Evolutionary conservation across 2,329 filamentous ascomycete species (phyloP), one percentile per base, ranked within the genome.

Genomic region (Bipolaris gigantea): DNA sequence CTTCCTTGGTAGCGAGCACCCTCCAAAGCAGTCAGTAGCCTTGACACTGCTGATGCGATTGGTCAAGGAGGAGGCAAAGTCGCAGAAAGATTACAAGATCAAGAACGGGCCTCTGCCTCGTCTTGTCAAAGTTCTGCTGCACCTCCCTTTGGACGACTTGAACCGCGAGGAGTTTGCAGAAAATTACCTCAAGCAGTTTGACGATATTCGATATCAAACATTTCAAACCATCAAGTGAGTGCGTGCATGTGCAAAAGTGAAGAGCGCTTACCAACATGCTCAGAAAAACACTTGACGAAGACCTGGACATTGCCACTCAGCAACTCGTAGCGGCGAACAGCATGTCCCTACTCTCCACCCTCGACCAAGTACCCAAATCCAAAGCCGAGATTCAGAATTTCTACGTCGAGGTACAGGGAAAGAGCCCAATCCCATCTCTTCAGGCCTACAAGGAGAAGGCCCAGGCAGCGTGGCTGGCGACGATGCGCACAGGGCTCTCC

Each of bases 171-270:
- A 90, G 50, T 97, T 93, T 60, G 80, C 88, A 23, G 83, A 89
- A 53, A 90, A 90, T 61, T 97, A 86, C 70, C 80, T 92, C 45
- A 86, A 89, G 70, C 81, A 88, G 72, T 92, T 87, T 70, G 89
- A 94, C 66, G 94, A 97, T 73, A 81, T 97, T 56, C 83, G 90
- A 60, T 96, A 88, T 73, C 91, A 89, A 73, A 90, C 91, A 0
- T 89, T 96, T 69, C 82, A 86, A 65, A 83, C 84, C 13, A 79
- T 96, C 63, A 84, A 84, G 87, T 90, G 83, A 64, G 86, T 79
- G 15, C 3, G 3, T 21, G 16, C 3, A n/a, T n/a, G 13, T 11
- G 0, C 27, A 2, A n/a, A 33, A 5, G 13, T 33, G 32, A 8
- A 3, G 16, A 19, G 5, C 16, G 18, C 10, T 11, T 30, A 30